Conservation (phyloP, 768 basidiomycete genomes). For the Leccinum broughii region DNA sequence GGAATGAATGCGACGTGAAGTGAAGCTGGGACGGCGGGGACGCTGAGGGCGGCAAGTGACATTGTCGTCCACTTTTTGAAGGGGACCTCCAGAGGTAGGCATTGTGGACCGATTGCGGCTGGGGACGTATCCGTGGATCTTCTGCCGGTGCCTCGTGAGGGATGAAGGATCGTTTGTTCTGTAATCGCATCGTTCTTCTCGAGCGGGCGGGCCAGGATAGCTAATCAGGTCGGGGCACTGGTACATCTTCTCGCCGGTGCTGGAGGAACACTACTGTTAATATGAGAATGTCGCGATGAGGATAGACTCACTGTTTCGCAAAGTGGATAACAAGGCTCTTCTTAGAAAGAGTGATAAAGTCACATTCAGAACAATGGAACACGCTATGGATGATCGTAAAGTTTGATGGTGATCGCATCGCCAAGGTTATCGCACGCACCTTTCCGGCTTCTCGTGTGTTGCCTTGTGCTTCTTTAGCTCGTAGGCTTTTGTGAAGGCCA, state of each 20-base stretch:
- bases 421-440: conserved; percentile 1
- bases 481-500: conserved; percentile 15
- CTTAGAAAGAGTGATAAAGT: conserved; percentile 21
- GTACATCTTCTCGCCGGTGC: conserved; percentile 23
- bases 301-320: conserved; percentile 18
- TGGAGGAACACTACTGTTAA: neutral
- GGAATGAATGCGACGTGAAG: neutral
- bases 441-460: conserved; percentile 13
- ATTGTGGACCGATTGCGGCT: neutral
- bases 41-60: neutral
- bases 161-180: conserved; percentile 28
- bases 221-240: conserved; percentile 16
- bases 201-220: neutral
- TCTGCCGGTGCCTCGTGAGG: conserved; percentile 28
- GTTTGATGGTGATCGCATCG: neutral
- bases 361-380: conserved; percentile 22
- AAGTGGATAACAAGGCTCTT: conserved; percentile 24
- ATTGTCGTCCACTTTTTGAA: conserved; percentile 1
- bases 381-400: conserved; percentile 10
- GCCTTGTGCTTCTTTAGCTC: conserved; percentile 27
- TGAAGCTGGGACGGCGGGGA: neutral
- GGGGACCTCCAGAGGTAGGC: neutral
- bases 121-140: conserved; percentile 19
- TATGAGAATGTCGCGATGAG: neutral
- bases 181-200: conserved; percentile 17